These are phyloP conservation scores for Gynochthodes officinalis DNA, from an alignment of 257 asterid genomes.

Conservation along the genomic window DNA sequence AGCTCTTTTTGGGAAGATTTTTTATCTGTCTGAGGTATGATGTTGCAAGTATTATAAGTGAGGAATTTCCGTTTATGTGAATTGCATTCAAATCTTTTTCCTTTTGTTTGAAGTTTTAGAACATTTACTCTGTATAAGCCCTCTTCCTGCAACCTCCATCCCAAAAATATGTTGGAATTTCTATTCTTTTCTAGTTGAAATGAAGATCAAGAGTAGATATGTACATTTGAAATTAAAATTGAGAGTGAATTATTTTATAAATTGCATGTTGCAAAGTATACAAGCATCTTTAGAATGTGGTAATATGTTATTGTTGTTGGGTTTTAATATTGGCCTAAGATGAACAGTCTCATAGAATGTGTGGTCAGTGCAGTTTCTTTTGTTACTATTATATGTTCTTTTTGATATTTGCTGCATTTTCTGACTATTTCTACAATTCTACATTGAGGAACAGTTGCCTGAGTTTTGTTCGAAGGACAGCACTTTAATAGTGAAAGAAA, in stretches of 20 bases:
- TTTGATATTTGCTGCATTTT: slow-evolving; percentile 10
- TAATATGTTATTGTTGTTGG: neutral
- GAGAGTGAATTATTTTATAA: neutral
- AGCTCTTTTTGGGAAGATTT: slow-evolving; percentile 81
- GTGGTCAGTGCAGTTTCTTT: neutral
- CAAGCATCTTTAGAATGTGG: neutral
- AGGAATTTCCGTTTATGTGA: neutral
- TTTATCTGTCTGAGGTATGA: slow-evolving; percentile 78
- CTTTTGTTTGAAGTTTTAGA: neutral
- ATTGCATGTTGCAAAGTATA: neutral
- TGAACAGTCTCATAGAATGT: neutral
- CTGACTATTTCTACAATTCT: neutral
- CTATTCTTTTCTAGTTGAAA: neutral
- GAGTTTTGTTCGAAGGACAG: slow-evolving; percentile 83
- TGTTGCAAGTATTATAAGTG: neutral
- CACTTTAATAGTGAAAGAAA: slow-evolving; percentile 77
- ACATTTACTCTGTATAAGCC: neutral
- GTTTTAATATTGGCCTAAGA: neutral
- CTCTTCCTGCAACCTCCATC: no score
- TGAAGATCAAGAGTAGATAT: neutral
- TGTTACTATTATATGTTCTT: neutral
- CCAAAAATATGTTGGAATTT: neutral
- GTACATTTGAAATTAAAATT: neutral
- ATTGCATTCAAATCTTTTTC: neutral
- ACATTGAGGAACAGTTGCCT: slow-evolving; percentile 53